phyloP scores from a whole-genome alignment of 2,329 filamentous ascomycete species.

The Beauveria asiatica region DNA sequence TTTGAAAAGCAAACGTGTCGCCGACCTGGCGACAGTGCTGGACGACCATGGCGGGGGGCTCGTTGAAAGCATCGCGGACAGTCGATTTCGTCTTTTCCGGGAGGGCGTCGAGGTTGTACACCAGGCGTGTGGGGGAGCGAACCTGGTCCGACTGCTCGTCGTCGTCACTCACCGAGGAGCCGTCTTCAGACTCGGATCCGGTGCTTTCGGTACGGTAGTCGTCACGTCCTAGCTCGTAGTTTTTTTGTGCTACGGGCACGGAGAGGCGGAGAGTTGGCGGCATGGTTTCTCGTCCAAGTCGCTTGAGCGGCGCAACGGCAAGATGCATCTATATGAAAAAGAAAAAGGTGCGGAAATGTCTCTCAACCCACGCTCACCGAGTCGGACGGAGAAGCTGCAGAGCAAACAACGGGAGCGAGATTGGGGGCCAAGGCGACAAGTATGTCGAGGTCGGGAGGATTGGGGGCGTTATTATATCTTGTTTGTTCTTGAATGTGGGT shows the following conservation, averaged over 20 bases:
- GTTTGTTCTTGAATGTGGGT: not conserved
- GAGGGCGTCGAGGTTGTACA: constrained; percentile 33
- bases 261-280: constrained; percentile 3
- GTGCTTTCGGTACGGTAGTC: constrained; percentile 13
- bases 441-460: not conserved
- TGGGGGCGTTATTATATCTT: not conserved
- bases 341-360: not conserved
- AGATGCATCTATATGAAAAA: not conserved
- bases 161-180: constrained; percentile 23
- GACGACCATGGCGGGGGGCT: constrained; percentile 40
- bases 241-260: not conserved
- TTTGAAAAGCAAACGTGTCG: constrained; percentile 45
- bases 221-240: not conserved
- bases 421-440: not conserved
- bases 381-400: not conserved
- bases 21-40: constrained; percentile 40
- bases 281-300: constrained; percentile 4
- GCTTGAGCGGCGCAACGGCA: not conserved
- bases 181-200: constrained; percentile 20
- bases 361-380: not conserved
- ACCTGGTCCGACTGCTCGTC: constrained; percentile 23
- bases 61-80: constrained; percentile 37
- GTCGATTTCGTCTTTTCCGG: constrained; percentile 26
- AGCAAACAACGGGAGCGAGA: not conserved
- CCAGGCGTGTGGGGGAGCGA: constrained; percentile 31